Base-by-base conservation (phyloP, 768 basidiomycete genomes). In the Termitomyces sp. region DNA sequence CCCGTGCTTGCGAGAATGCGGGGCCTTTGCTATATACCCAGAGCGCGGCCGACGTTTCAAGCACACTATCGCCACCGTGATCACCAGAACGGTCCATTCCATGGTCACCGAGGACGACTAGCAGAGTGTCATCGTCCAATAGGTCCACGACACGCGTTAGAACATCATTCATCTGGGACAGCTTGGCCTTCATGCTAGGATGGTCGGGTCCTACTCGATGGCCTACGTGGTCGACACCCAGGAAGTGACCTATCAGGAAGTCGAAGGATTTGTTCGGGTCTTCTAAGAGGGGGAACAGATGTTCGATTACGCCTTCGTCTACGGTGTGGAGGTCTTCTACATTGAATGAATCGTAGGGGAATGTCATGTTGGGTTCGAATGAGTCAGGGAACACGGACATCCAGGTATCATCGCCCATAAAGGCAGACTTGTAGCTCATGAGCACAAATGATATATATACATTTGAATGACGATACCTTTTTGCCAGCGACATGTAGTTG, bases 341-440 rank as follows among this genome's bases (percentile, higher is more conserved):
- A 70, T 98, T 95, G 80, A 99, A 98, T 0, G 95, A 97, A 71
- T 97, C 95, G 68, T 85, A 98, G 0, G 95, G 88, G 66, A 84
- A 89, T 1, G 88, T 79, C 77, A 90, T 84, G 65, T 90, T 86
- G 14, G 75, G 69, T 29, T 81, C 76, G 62, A 98, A 94, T 5
- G 83, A 74, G 52, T 81, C 74, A 0, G 95, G 92, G 66, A 95
- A 99, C 12, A 95, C 82, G 1, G 86, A 82, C 71, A 90, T 83
- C 97, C 97, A 99, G 0, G 97, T 99, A 69, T 98, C 94, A 66
- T 98, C 96, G 0, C 97, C 96, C 86, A 92, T 92, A 68, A 98
- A 89, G 1, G 89, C 92, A 51, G 92, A 73, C 82, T 90, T 64
- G 72, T 29, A 29, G 27, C 50, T 56, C 6, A 43, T 60, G 49